These are phyloP conservation scores for slime mould (Dictyostelium discoideum) DNA, from an alignment of 78 protist genomes.

Conservation along the genomic window DNA sequence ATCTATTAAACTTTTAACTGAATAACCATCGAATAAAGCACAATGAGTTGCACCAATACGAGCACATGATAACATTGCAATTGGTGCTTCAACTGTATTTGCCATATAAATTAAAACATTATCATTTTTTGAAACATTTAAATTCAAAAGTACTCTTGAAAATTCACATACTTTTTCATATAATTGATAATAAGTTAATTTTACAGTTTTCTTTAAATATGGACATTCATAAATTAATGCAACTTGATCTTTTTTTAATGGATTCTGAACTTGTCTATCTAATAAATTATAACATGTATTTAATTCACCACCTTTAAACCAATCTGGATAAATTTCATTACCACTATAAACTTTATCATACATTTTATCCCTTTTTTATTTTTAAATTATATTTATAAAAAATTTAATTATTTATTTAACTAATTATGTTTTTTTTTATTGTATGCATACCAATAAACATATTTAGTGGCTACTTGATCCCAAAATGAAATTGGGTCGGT, in stretches of 20 bases:
- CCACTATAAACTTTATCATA: neutral
- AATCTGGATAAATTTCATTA: slow-evolving; percentile 27
- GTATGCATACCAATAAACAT: neutral
- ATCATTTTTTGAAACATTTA: slow-evolving; percentile 90
- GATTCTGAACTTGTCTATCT: slow-evolving; percentile 50
- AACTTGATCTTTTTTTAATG: neutral
- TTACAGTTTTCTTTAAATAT: neutral
- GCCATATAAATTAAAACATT: slow-evolving; percentile 94
- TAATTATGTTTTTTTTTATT: neutral
- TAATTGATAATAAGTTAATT: slow-evolving; percentile 3
- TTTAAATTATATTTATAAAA: too few relatives aligned
- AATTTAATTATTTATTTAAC: neutral
- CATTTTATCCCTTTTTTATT: slow-evolving; percentile 21
- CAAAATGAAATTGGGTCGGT: neutral
- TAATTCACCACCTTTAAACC: slow-evolving; percentile 88
- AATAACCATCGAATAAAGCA: neutral
- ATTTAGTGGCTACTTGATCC: neutral
- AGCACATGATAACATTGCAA: slow-evolving; percentile 96
- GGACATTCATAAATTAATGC: slow-evolving; percentile 57
- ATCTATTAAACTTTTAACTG: neutral
- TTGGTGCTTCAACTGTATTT: slow-evolving; percentile 82
- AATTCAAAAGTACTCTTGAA: slow-evolving; percentile 85
- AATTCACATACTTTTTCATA: slow-evolving; percentile 75
- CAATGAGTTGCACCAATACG: slow-evolving; percentile 92
- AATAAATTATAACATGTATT: slow-evolving; percentile 84